Evolutionary conservation across 192 early-diverging fungal genomes (phyloP).

Genomic region (Coemansia sp.): DNA sequence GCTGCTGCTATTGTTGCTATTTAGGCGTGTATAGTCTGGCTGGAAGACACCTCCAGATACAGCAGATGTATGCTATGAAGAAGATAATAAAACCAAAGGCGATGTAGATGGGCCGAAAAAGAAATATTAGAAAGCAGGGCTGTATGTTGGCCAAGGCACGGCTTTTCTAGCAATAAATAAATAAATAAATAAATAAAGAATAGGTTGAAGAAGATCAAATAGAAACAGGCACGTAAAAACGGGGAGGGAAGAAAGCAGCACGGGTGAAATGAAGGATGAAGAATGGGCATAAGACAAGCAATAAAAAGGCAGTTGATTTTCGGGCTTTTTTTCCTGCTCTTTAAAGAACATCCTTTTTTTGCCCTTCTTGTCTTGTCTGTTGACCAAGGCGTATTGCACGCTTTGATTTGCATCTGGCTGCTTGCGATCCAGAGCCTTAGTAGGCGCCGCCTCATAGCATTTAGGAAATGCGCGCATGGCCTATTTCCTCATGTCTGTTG

Average conservation of each 20-base stretch:
- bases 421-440: no score
- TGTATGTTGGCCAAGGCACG: background rate
- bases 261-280: background rate
- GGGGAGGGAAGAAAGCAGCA: background rate
- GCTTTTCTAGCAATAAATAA: background rate
- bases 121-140: no score
- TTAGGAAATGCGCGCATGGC: no score
- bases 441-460: no score
- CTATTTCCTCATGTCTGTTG: background rate
- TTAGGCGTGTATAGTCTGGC: background rate
- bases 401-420: background rate
- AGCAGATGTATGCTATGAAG: no score
- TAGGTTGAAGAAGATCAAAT: constrained; percentile 2
- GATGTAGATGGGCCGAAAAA: no score
- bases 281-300: background rate
- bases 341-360: background rate
- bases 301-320: background rate
- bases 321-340: background rate
- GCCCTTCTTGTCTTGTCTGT: no score
- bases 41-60: no score
- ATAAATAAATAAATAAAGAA: constrained; percentile 1
- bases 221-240: background rate
- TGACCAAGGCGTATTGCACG: no score
- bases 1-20: no score
- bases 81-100: no score